Conservation (phyloP, 139 green algal species). For the Auxenochlorella pyrenoidosa region DNA sequence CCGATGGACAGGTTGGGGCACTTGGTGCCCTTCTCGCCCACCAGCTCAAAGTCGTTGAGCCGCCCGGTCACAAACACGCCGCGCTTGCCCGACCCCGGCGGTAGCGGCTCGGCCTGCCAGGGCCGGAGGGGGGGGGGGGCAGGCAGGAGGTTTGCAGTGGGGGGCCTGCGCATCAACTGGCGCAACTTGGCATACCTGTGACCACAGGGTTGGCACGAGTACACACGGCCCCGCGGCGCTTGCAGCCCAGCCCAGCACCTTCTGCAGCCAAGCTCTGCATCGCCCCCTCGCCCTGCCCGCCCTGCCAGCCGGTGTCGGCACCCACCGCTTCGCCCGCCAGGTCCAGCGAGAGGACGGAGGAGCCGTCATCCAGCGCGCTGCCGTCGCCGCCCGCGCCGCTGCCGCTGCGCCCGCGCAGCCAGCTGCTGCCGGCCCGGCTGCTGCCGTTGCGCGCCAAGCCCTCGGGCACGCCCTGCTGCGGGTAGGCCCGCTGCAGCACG, state of each 20-base stretch:
- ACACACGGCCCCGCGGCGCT: too few species aligned
- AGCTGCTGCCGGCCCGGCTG: slow-evolving; percentile 14
- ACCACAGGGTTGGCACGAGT: too few species aligned
- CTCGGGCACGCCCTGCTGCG: not conserved
- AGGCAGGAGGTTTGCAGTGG: not conserved
- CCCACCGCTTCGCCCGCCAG: not conserved
- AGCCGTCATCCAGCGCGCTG: not conserved
- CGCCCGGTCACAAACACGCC: slow-evolving; percentile 65
- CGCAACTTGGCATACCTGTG: too few species aligned
- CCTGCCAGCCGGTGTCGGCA: not conserved
- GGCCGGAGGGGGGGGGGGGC: not conserved
- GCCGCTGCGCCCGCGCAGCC: slow-evolving; percentile 9
- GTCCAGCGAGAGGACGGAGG: not conserved
- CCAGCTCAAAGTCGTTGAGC: slow-evolving; percentile 64
- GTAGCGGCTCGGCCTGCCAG: not conserved
- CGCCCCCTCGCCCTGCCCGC: not conserved
- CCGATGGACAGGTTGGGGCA: slow-evolving; percentile 77
- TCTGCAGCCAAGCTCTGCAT: not conserved
- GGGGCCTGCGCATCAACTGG: too few species aligned
- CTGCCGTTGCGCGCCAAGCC: not conserved
- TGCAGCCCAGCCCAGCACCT: not conserved
- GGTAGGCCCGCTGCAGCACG: slow-evolving; percentile 4
- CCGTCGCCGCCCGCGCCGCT: not conserved
- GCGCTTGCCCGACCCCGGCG: slow-evolving; percentile 11
- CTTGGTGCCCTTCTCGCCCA: slow-evolving; percentile 81